A percentile compares a stretch with the other conserved stretches of the same genome.
These are phyloP conservation scores for Paramecium tetraurelia DNA, from an alignment of 73 alveolate genomes.

Conservation along the genomic window DNA sequence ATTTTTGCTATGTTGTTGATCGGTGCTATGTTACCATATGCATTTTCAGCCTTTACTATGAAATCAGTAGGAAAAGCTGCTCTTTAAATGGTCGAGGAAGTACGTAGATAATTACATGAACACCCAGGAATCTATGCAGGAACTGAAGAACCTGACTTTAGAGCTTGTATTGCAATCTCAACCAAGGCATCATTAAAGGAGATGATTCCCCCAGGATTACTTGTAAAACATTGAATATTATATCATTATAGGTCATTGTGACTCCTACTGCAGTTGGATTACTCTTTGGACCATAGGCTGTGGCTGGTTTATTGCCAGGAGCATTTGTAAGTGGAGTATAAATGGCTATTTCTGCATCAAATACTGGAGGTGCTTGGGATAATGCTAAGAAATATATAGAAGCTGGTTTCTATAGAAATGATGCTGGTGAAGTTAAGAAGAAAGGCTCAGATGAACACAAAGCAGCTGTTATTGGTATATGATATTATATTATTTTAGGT, in stretches of 20 bases:
- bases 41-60: slow-evolving; percentile 95
- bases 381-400: slow-evolving; percentile 89
- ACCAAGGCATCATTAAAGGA: slow-evolving; percentile 81
- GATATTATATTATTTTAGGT: slow-evolving; percentile 63
- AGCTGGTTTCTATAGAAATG: slow-evolving; percentile 62
- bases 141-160: slow-evolving; percentile 80
- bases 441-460: slow-evolving; percentile 82
- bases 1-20: slow-evolving; percentile 81
- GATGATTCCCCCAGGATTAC: slow-evolving; percentile 89
- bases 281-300: slow-evolving; percentile 86
- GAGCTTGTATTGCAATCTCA: slow-evolving; percentile 82
- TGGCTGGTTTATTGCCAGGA: slow-evolving; percentile 91
- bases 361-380: slow-evolving; percentile 92
- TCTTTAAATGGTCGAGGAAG: slow-evolving; percentile 90
- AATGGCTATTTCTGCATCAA: slow-evolving; percentile 82
- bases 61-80: slow-evolving; percentile 96
- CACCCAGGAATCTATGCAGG: slow-evolving; percentile 70
- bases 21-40: slow-evolving; percentile 95
- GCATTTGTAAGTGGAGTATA: slow-evolving; percentile 89
- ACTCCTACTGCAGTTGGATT: slow-evolving; percentile 85
- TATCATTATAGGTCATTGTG: slow-evolving; percentile 48
- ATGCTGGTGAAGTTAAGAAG: slow-evolving; percentile 59
- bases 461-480: slow-evolving; percentile 72
- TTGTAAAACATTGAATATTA: slow-evolving; percentile 33
- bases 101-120: slow-evolving; percentile 76